These are phyloP conservation scores for Terana coerulea DNA, from an alignment of 768 basidiomycete species.

Conservation along the genomic window DNA sequence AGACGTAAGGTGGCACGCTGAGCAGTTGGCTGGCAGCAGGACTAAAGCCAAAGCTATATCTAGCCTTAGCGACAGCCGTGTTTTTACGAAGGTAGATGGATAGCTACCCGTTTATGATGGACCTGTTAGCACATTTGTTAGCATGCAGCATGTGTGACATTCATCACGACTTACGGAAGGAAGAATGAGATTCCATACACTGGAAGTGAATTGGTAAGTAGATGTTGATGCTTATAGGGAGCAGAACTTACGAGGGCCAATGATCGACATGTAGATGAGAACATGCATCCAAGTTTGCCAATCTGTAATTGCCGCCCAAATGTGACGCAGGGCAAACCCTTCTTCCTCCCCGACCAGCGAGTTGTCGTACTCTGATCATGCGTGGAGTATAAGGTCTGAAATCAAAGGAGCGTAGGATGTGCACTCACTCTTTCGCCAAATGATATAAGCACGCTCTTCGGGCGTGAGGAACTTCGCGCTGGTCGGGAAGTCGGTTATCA, in stretches of 20 bases:
- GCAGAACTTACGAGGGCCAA: constrained; percentile 24
- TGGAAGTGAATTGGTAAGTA: constrained; percentile 18
- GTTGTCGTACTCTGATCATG: constrained; percentile 51
- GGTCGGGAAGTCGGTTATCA: constrained; percentile 57
- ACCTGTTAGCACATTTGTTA: constrained; percentile 34
- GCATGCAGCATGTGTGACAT: background rate
- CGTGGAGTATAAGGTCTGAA: background rate
- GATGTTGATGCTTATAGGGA: background rate
- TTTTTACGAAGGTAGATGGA: too few relatives aligned
- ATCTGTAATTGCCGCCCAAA: constrained; percentile 52
- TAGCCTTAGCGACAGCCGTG: too few relatives aligned
- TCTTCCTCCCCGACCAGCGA: constrained; percentile 61
- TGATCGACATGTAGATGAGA: constrained; percentile 53
- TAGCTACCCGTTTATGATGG: constrained; percentile 52
- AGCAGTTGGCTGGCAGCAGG: constrained; percentile 57
- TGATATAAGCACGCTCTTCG: constrained; percentile 43
- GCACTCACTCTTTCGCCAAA: constrained; percentile 53
- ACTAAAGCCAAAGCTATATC: constrained; percentile 41
- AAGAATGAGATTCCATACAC: constrained; percentile 72
- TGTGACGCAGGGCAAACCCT: constrained; percentile 48
- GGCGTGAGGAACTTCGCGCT: constrained; percentile 59
- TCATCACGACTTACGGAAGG: constrained; percentile 25
- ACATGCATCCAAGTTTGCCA: constrained; percentile 71
- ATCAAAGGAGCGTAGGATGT: background rate
- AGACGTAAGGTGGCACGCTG: constrained; percentile 62